Conservation (phyloP, 78 protist genomes). For the Dictyostelium firmibasis region DNA sequence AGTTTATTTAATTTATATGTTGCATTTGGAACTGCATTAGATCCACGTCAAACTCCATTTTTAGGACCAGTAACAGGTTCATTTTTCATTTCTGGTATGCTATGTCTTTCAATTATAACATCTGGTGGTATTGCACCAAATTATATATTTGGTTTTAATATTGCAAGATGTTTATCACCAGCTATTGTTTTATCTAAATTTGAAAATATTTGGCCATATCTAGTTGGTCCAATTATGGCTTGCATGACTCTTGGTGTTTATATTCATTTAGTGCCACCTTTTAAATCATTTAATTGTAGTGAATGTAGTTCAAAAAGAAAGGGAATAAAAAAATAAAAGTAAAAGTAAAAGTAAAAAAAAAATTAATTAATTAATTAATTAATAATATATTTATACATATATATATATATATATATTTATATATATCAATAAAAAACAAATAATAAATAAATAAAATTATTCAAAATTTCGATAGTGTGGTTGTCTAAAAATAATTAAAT, state of each 20-base stretch:
- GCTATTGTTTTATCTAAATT: not conserved
- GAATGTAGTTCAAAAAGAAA: not conserved
- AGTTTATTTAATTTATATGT: conserved; percentile 25
- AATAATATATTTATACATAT: too few species aligned
- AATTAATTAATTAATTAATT: too few species aligned
- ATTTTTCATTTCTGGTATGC: not conserved
- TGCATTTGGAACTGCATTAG: conserved; percentile 3
- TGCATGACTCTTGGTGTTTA: not conserved
- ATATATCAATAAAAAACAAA: too few species aligned
- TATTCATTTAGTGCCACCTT: not conserved
- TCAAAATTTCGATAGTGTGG: not conserved
- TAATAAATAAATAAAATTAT: too few species aligned
- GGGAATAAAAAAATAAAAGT: too few species aligned
- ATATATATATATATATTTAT: too few species aligned
- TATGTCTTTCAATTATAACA: not conserved
- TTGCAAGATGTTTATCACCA: conserved; percentile 10
- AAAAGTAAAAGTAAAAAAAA: too few species aligned
- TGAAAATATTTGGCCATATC: conserved; percentile 12
- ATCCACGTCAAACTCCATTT: not conserved
- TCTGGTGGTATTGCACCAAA: not conserved
- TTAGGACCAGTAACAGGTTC: not conserved
- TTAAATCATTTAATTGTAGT: not conserved
- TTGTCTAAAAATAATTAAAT: not conserved
- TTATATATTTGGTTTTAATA: not conserved
- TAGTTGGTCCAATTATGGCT: conserved; percentile 38